Percentiles rank a stretch among this genome's conserved stretches.
phyloP scores from a whole-genome alignment of 352 stramenopile species.

The Globisporangium perplexum region DNA sequence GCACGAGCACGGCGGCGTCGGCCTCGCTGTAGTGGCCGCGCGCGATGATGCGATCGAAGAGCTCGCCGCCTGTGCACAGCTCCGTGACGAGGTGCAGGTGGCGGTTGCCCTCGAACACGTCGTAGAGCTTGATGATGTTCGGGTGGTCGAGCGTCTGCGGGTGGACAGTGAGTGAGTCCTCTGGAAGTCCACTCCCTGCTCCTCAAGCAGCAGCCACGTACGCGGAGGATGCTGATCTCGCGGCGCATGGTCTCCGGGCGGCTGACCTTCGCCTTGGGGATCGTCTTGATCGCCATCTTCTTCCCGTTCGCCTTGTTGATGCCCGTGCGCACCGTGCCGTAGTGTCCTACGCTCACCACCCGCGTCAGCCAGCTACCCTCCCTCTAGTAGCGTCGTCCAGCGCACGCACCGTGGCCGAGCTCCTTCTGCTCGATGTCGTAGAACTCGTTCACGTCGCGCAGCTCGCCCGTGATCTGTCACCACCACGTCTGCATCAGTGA shows the following conservation, averaged over 20 bases:
- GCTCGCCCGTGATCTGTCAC: constrained; percentile 69
- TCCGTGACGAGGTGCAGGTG: constrained; percentile 98
- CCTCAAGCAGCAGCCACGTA: constrained; percentile 21
- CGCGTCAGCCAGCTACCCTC: background rate
- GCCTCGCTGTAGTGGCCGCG: constrained; percentile 95
- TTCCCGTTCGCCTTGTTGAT: constrained; percentile 91
- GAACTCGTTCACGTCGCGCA: constrained; percentile 79
- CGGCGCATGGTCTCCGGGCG: constrained; percentile 94
- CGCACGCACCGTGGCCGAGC: constrained; percentile 50
- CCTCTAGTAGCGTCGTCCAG: background rate
- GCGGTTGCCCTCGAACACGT: constrained; percentile 96
- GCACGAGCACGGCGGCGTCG: constrained; percentile 93
- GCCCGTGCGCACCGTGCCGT: constrained; percentile 96
- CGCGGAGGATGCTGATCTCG: constrained; percentile 88
- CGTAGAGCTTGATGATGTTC: constrained; percentile 98
- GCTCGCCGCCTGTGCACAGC: constrained; percentile 96
- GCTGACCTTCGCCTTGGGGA: constrained; percentile 95
- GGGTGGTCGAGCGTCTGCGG: constrained; percentile 87
- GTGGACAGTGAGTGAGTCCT: background rate
- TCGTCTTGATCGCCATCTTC: constrained; percentile 98
- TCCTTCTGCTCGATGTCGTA: constrained; percentile 90
- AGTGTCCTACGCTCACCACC: constrained; percentile 72
- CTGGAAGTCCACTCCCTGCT: no score
- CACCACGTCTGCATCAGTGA: background rate
- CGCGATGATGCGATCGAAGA: constrained; percentile 92